These are phyloP conservation scores for Mycena belliarum DNA, from an alignment of 768 basidiomycete species.

Conservation along the genomic window DNA sequence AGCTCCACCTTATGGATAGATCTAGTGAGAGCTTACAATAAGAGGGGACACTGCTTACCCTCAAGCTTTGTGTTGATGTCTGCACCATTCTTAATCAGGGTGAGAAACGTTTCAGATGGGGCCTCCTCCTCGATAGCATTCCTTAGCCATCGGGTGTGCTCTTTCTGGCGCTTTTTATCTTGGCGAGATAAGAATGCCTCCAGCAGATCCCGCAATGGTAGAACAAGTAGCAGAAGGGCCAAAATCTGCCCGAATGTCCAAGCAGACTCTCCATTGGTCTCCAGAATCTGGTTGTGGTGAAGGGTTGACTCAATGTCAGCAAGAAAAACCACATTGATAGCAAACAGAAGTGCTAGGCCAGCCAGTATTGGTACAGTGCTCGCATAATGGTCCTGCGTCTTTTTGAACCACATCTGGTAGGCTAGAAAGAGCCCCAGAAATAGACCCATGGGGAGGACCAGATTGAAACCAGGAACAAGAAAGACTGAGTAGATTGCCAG, in stretches of 20 bases:
- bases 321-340: conserved; percentile 1
- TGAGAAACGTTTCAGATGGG: neutral
- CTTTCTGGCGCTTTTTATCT: neutral
- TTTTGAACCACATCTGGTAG: neutral
- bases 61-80: neutral
- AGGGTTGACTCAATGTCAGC: conserved; percentile 6
- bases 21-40: no score
- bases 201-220: conserved; percentile 13
- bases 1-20: neutral
- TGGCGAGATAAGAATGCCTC: neutral
- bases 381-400: neutral
- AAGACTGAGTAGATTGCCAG: neutral
- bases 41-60: no score
- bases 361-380: neutral
- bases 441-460: neutral
- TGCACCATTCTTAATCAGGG: neutral
- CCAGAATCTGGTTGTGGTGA: neutral
- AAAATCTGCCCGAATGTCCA: conserved; percentile 18
- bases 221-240: conserved; percentile 3
- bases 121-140: neutral
- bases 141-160: neutral
- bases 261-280: neutral
- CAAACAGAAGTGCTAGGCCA: conserved; percentile 1
- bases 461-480: conserved; percentile 3
- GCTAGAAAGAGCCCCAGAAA: neutral